Evolutionary conservation across 768 basidiomycete species (phyloP), one percentile per base, ranked within the genome.

Genomic region (Dentipellis sp.): DNA sequence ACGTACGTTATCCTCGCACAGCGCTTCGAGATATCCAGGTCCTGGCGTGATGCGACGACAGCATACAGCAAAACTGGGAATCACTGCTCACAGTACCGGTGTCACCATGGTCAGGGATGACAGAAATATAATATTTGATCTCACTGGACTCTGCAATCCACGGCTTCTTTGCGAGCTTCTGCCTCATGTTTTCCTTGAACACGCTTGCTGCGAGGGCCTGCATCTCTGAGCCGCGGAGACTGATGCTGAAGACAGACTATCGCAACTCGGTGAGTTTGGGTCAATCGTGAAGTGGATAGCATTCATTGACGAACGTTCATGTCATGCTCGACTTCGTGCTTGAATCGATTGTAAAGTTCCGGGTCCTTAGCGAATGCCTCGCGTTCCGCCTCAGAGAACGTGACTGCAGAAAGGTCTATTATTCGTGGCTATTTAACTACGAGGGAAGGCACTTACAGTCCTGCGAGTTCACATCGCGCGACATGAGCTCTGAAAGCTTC

Each of bases 1-100:
- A 46, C 58, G 37, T 49, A 62, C 68, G 50, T 68, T 68, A 50
- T 63, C 59, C 38, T 62, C 55, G 21, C 55, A 56, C 19, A 69
- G 62, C 2, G 69, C 64, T 52, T 69, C 67, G 56, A 70, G 61
- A 56, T 68, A 71, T 1, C 68, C 67, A 5, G 66, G 66, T 0
- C 68, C 68, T n/a, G 66, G 67, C 4, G 69, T 69, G 2, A 69
- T 59, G 8, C 68, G 61, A 34, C 66, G 64, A 56, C 68, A 69
- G 6, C 59, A 61, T n/a, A 68, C 65, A 5, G 66, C 59, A 52
- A 66, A 70, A 12, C 62, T 11, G 50, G 68, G 63, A 19, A 65
- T 57, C 19, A 65, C 63, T 64, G 54, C 29, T 29, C 29, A 29
- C 6, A 29, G 6, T 29, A 12, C n/a, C 42, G 9, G 9, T 22